Percentiles rank a stretch among this genome's conserved stretches.
phyloP scores from a whole-genome alignment of 164 flowering plant genomes.

The Piper longum region DNA sequence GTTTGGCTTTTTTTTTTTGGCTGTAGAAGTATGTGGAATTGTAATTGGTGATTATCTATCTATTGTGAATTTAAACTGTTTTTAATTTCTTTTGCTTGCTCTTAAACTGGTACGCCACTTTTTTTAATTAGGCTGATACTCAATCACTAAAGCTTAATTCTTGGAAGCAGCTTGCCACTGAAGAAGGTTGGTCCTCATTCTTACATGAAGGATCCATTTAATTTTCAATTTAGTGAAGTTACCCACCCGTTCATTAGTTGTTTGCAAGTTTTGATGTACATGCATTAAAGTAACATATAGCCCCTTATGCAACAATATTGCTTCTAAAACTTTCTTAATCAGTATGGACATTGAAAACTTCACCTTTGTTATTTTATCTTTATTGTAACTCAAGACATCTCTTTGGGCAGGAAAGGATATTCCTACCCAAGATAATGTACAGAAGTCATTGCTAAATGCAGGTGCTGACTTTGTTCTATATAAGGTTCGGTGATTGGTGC shows the following conservation, averaged over 20 bases:
- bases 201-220: neutral
- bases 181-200: constrained; percentile 45
- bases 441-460: constrained; percentile 40
- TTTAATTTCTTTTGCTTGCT: neutral
- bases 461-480: constrained; percentile 54
- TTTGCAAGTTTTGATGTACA: too few species aligned
- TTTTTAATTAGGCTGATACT: constrained; percentile 57
- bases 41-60: neutral
- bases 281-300: too few species aligned
- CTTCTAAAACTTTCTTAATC: neutral
- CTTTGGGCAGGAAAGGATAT: constrained; percentile 46
- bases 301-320: neutral
- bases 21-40: too few species aligned
- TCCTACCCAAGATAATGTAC: constrained; percentile 35
- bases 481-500: constrained; percentile 33
- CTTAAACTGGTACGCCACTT: neutral
- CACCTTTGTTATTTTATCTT: neutral
- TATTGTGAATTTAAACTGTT: neutral
- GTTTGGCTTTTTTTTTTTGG: too few species aligned
- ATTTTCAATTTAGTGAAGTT: too few species aligned
- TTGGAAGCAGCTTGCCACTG: constrained; percentile 79
- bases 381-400: neutral
- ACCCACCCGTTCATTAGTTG: too few species aligned
- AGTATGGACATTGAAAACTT: neutral
- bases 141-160: constrained; percentile 50